phyloP scores from a whole-genome alignment of 2,329 filamentous ascomycete species.

The Epichloe festucae region DNA sequence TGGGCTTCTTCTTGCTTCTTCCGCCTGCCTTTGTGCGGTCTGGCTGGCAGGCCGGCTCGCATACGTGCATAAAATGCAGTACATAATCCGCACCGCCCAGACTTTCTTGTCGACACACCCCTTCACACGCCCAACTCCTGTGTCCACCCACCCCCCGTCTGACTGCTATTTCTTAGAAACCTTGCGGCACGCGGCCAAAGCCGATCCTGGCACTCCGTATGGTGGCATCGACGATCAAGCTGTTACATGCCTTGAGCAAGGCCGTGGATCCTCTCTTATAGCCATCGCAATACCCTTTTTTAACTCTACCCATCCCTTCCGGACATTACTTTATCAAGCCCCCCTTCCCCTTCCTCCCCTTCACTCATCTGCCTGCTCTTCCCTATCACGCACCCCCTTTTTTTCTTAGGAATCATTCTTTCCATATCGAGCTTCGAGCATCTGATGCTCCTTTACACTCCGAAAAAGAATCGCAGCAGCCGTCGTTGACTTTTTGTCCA shows the following conservation, averaged over 20 bases:
- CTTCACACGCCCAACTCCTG: not conserved
- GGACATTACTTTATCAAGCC: slow-evolving; percentile 5
- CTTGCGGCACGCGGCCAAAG: slow-evolving; percentile 7
- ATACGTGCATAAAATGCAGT: slow-evolving; percentile 3
- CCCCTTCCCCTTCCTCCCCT: slow-evolving; percentile 3
- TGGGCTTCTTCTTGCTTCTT: too few species aligned
- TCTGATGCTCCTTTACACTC: not conserved
- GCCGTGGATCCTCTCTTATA: slow-evolving; percentile 3
- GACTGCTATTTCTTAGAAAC: slow-evolving; percentile 1
- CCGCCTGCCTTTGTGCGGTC: not conserved
- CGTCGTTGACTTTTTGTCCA: not conserved
- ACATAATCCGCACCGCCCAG: not conserved
- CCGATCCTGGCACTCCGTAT: slow-evolving; percentile 5
- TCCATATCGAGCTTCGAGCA: too few species aligned
- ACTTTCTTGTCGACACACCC: not conserved
- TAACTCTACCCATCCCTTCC: slow-evolving; percentile 2
- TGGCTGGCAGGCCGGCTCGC: not conserved
- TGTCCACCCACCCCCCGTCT: not conserved
- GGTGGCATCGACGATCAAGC: slow-evolving; percentile 6
- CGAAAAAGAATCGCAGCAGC: not conserved
- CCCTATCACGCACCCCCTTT: not conserved
- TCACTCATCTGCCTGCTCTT: not conserved
- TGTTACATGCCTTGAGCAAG: slow-evolving; percentile 1
- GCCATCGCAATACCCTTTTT: slow-evolving; percentile 4
- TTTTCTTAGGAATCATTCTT: not conserved